Base-by-base conservation (phyloP, 2,329 filamentous ascomycete species). In the Thermomyces lanuginosus region DNA sequence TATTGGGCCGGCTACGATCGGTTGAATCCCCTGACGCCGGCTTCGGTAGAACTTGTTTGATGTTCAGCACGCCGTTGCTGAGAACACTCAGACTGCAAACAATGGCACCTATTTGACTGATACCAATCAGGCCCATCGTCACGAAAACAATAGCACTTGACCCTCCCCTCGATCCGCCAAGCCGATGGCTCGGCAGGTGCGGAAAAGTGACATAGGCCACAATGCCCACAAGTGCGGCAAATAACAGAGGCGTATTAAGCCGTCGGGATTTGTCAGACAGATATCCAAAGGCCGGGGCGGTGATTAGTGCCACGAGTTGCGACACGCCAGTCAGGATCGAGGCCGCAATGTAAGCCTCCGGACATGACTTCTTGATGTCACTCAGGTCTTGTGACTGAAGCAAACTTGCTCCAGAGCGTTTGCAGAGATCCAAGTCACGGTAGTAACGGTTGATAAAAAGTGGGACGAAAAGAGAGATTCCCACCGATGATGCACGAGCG, bases 101-200 rank as follows among this genome's bases (percentile, higher is more conserved):
- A 32, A 98, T 95, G 7, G 83, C 78, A 2, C 86, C 89, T 35
- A 98, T 95, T 53, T 98, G 89, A 43, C 81, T 91, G 44, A 92
- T 70, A 8, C 89, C 89, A 20, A 95, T 71, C 10, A 92, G 56
- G 0, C 76, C 69, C 21, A 83, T 81, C 9, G 86, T 67, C 8
- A 84, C 37, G 45, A 91, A 83, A 9, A 92, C 72, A n/a, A n/a
- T n/a, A n/a, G n/a, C n/a, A 7, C 56, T 60, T 0, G 69, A 65
- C 17, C 63, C 70, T 10, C 79, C 80, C 17, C 78, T 71, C 14
- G 76, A 62, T 3, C 72, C 73, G 16, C 65, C 69, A 29, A 72
- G 72, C 43, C 92, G 79, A 0, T 84, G 83, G 40, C 74, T 91
- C 8, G 64, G 55, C 2, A 92, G 62, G n/a, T 69, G 63, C 0